Percentiles rank a stretch among this genome's conserved stretches.
These are phyloP conservation scores for Fusarium sp. DNA, from an alignment of 2,329 filamentous ascomycete genomes.

Conservation along the genomic window DNA sequence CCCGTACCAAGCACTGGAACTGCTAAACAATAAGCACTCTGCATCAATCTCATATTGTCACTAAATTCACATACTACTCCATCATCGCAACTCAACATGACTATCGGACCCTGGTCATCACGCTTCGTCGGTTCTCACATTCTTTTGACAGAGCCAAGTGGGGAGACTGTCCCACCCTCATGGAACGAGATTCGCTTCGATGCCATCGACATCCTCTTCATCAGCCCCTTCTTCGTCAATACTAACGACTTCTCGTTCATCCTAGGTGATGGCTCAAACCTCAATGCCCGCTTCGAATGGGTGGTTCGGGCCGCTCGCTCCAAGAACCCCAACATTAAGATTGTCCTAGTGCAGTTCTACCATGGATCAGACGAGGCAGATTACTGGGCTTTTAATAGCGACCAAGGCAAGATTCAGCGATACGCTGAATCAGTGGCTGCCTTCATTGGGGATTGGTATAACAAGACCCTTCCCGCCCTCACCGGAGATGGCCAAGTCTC, in stretches of 20 bases:
- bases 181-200: constrained; percentile 15
- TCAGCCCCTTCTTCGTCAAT: constrained; percentile 16
- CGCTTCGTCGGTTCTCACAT: constrained; percentile 9
- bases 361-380: neutral
- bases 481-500: constrained; percentile 1
- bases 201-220: constrained; percentile 16
- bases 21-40: too few relatives aligned
- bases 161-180: constrained; percentile 6
- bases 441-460: constrained; percentile 8
- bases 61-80: too few relatives aligned
- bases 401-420: neutral
- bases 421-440: constrained; percentile 9
- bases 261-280: neutral
- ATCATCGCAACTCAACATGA: neutral
- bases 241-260: neutral
- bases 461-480: neutral
- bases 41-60: too few relatives aligned
- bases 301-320: constrained; percentile 13
- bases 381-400: neutral
- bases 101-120: neutral
- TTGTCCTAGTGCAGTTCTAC: constrained; percentile 15
- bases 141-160: neutral
- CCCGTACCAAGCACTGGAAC: too few relatives aligned
- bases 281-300: constrained; percentile 7
- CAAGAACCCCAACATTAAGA: constrained; percentile 16